phyloP scores from a whole-genome alignment of 805 yeast genomes.

The Yamadazyma scolyti region DNA sequence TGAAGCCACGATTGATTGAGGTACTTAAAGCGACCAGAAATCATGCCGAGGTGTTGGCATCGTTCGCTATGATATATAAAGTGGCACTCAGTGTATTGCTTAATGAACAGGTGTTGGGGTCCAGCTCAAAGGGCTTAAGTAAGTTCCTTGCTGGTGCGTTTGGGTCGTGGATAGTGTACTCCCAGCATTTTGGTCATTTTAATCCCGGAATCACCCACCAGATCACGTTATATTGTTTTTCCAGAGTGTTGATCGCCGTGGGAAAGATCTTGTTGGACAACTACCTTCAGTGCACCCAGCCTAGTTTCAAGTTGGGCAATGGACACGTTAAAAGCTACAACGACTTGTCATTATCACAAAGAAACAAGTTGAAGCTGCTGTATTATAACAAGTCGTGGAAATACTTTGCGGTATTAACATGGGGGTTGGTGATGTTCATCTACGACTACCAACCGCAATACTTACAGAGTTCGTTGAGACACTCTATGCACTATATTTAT shows the following conservation, averaged over 20 bases:
- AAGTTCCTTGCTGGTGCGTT: conserved; percentile 39
- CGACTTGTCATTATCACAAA: conserved; percentile 30
- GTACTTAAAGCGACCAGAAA: conserved; percentile 50
- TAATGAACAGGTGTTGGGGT: conserved; percentile 31
- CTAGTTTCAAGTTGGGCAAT: conserved; percentile 13
- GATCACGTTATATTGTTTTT: conserved; percentile 68
- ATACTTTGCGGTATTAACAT: conserved; percentile 56
- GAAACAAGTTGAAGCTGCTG: conserved; percentile 24
- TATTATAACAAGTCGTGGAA: conserved; percentile 48
- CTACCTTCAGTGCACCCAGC: conserved; percentile 34
- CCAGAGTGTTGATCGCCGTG: conserved; percentile 61
- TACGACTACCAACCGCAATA: conserved; percentile 60
- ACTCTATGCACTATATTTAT: conserved; percentile 69
- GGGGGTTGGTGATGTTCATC: conserved; percentile 74
- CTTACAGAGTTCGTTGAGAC: conserved; percentile 61
- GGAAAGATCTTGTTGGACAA: conserved; percentile 49
- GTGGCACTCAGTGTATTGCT: conserved; percentile 25
- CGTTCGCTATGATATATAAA: conserved; percentile 54
- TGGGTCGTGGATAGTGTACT: conserved; percentile 42
- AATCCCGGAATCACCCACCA: conserved; percentile 61
- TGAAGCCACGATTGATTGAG: conserved; percentile 40
- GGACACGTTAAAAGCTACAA: conserved; percentile 5
- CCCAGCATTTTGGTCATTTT: conserved; percentile 41
- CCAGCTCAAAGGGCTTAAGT: conserved; percentile 20
- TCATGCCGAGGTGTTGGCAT: conserved; percentile 55